Conservation (phyloP, 1,284 basidiomycete genomes). For the Moniliella sp. region DNA sequence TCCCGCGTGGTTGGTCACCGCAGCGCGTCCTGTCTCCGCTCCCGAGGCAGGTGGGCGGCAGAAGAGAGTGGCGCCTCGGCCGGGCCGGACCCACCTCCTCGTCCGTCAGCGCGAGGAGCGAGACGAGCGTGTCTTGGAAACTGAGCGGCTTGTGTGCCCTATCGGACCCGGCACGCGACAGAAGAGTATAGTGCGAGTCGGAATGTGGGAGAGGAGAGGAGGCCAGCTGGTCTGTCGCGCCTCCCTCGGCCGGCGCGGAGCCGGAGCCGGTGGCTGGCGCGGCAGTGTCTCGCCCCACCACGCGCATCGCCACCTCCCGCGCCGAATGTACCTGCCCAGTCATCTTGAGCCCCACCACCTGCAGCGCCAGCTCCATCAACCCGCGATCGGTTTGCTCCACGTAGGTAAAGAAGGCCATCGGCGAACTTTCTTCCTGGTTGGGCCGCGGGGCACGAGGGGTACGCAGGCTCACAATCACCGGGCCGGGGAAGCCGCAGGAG, state of each 20-base stretch:
- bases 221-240: too few relatives aligned
- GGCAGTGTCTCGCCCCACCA: too few relatives aligned
- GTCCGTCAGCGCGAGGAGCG: constrained; percentile 58
- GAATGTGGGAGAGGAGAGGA: too few relatives aligned
- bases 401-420: too few relatives aligned
- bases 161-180: too few relatives aligned
- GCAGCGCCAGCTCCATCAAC: constrained; percentile 80
- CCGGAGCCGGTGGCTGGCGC: too few relatives aligned
- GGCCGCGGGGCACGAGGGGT: neutral
- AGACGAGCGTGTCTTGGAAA: constrained; percentile 55
- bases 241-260: too few relatives aligned
- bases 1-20: constrained; percentile 30
- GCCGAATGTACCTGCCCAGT: constrained; percentile 81
- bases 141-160: too few relatives aligned
- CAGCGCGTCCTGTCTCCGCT: constrained; percentile 32
- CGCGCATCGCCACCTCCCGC: constrained; percentile 53
- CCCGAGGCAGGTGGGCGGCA: too few relatives aligned
- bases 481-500: constrained; percentile 61
- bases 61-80: constrained; percentile 5
- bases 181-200: too few relatives aligned
- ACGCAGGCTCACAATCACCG: constrained; percentile 62
- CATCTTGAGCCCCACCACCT: constrained; percentile 86
- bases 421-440: too few relatives aligned
- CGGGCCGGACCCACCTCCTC: too few relatives aligned
- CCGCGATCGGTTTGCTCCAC: constrained; percentile 70